Evolutionary conservation across 768 basidiomycete genomes (phyloP), one percentile per base, ranked within the genome.

Genomic region (Trametes meyenii): DNA sequence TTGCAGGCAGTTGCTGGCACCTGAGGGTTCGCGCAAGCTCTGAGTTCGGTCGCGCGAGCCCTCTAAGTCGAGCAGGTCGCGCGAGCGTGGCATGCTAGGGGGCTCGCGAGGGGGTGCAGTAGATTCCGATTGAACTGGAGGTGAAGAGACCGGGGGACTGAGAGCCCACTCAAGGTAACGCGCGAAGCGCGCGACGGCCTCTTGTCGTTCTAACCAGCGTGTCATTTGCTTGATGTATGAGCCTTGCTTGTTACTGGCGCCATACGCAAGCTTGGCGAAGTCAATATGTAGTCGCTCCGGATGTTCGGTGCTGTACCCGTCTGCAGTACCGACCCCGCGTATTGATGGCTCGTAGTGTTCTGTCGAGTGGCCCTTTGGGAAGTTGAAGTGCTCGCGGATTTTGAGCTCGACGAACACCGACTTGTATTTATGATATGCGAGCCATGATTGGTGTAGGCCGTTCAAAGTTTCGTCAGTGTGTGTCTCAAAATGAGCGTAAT

Each of bases 251-350:
- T 73, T 75, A 8, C 60, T 68, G 1, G 71, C 69, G 7, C 63
- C 39, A 55, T 73, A 75, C 1, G 66, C 70, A 16, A 50, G 49
- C 61, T 82, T 82, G 1, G 78, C 75, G 45, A 70, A 74, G 64
- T 81, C 73, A 49, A 81, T 81, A 55, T 82, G 81, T 0, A 82
- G 70, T 0, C 73, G 72, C 65, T 73, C 63, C 60, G 71, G 29
- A 52, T 67, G 40, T 58, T 76, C 74, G 0, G 73, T 75, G 55
- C 61, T 72, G 62, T 58, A 70, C 0, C 63, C 61, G 54, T 72
- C 70, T 0, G 65, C 64, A 19, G 59, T 62, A 5, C 73, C 73
- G 1, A 65, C 39, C 0, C 24, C 38, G 1, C 55, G 51, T 42
- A 74, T 74, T 2, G 62, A 58, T 0, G 24, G 8, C 16, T 64